Evolutionary conservation across 2,329 filamentous ascomycete genomes (phyloP).

Genomic region (Penicillium sumatraense): DNA sequence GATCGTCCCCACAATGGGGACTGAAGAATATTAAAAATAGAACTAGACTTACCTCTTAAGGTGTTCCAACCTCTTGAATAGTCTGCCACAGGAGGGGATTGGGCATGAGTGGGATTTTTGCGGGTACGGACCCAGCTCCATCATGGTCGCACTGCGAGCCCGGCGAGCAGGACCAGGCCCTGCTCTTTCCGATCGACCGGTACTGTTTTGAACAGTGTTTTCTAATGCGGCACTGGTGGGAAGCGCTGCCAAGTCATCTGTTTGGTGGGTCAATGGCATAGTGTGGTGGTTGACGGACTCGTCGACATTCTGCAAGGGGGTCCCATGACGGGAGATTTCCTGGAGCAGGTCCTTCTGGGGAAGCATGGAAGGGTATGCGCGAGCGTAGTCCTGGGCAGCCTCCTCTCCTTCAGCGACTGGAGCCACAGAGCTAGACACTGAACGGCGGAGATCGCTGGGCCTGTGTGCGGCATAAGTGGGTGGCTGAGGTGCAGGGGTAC

Average conservation of each 20-base stretch:
- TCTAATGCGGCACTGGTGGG: constrained; percentile 65
- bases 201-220: constrained; percentile 60
- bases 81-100: constrained; percentile 94
- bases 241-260: constrained; percentile 71
- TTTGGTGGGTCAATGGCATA: constrained; percentile 64
- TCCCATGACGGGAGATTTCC: constrained; percentile 81
- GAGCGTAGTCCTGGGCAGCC: constrained; percentile 73
- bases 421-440: constrained; percentile 84
- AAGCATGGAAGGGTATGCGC: constrained; percentile 71
- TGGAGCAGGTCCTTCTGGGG: constrained; percentile 82
- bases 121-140: constrained; percentile 94
- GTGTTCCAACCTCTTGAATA: constrained; percentile 99
- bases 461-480: constrained; percentile 68
- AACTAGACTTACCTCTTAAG: constrained; percentile 82
- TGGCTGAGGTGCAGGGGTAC: constrained; percentile 38
- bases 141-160: constrained; percentile 91
- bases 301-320: constrained; percentile 83
- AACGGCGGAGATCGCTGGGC: constrained; percentile 88
- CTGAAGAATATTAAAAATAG: constrained; percentile 36
- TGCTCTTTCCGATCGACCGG: constrained; percentile 59
- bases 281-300: constrained; percentile 77
- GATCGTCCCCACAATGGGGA: constrained; percentile 24
- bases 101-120: constrained; percentile 98
- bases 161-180: constrained; percentile 77
- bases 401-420: constrained; percentile 81